Percentiles rank a stretch among this genome's conserved stretches.
phyloP scores from a whole-genome alignment of 306 rosid genomes.

The cucumber (Cucumis sativus) region DNA sequence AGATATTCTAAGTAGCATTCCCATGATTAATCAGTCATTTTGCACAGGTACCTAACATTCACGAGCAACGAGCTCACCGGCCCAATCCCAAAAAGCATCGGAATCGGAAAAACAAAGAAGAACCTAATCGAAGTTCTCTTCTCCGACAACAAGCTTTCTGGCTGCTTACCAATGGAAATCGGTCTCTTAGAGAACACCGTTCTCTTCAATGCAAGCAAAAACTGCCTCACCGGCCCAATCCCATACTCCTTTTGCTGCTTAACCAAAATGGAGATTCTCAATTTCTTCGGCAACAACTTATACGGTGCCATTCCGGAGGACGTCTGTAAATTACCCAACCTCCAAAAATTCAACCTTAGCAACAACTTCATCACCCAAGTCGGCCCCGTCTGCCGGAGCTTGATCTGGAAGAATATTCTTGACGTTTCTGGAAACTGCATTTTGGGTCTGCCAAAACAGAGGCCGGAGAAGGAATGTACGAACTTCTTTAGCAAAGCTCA shows the following conservation, averaged over 20 bases:
- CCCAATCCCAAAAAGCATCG: slow-evolving; percentile 41
- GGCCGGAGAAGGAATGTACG: slow-evolving; percentile 16
- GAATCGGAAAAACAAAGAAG: slow-evolving; percentile 11
- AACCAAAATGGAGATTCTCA: slow-evolving; percentile 24
- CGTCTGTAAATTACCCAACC: slow-evolving; percentile 31
- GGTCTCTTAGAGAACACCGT: slow-evolving; percentile 31
- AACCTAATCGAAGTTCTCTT: slow-evolving; percentile 63
- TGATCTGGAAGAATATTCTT: slow-evolving; percentile 25
- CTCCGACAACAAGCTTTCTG: slow-evolving; percentile 30
- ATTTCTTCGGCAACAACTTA: slow-evolving; percentile 28
- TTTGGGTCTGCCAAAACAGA: slow-evolving; percentile 32
- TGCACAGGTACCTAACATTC: slow-evolving; percentile 23
- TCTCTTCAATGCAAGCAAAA: slow-evolving; percentile 47
- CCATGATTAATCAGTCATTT: too few species aligned
- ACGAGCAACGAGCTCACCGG: slow-evolving; percentile 53
- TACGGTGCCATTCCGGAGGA: slow-evolving; percentile 49
- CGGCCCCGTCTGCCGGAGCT: slow-evolving; percentile 47
- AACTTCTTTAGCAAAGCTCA: slow-evolving; percentile 9
- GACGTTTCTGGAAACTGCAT: slow-evolving; percentile 49
- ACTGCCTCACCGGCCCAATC: slow-evolving; percentile 43
- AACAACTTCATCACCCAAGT: slow-evolving; percentile 41
- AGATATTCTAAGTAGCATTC: too few species aligned
- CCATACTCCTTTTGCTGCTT: slow-evolving; percentile 60
- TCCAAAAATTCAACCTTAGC: slow-evolving; percentile 22
- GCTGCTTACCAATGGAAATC: slow-evolving; percentile 59